Conservation (phyloP, 345 rosid species). For the Dimocarpus longan region DNA sequence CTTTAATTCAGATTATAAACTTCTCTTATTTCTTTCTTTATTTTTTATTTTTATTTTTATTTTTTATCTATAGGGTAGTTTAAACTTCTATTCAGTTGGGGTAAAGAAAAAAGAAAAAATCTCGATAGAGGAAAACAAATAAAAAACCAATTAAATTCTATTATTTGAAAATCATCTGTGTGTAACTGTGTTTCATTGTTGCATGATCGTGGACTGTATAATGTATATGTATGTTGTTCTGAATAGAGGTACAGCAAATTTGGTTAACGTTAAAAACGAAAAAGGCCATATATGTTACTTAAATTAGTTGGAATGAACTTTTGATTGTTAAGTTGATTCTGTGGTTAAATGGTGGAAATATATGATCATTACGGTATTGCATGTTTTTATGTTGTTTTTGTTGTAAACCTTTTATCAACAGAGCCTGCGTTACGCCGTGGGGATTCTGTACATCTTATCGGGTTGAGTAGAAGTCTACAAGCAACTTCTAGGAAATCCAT, state of each 20-base stretch:
- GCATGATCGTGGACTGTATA: neutral
- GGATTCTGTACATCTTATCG: slow-evolving; percentile 88
- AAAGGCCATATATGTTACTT: neutral
- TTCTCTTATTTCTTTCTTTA: neutral
- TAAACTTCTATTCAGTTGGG: too few species aligned
- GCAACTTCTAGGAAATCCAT: slow-evolving; percentile 90
- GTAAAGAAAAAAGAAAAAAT: too few species aligned
- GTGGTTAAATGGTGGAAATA: slow-evolving; percentile 1
- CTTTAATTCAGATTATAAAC: neutral
- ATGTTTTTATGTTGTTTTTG: neutral
- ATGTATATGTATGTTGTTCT: neutral
- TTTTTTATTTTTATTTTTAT: neutral
- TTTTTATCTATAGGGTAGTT: too few species aligned
- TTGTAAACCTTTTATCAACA: slow-evolving; percentile 27
- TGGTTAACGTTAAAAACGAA: neutral
- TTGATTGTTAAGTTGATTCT: neutral
- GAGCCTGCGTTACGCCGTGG: slow-evolving; percentile 89
- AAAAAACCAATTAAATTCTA: neutral
- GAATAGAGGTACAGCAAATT: neutral
- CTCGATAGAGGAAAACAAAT: neutral
- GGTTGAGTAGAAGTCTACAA: slow-evolving; percentile 85
- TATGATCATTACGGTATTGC: neutral
- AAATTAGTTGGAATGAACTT: neutral
- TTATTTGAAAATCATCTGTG: neutral
- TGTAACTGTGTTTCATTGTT: neutral